These are phyloP conservation scores for Cytospora chrysosperma DNA, from an alignment of 2,329 filamentous ascomycete genomes.

Conservation along the genomic window DNA sequence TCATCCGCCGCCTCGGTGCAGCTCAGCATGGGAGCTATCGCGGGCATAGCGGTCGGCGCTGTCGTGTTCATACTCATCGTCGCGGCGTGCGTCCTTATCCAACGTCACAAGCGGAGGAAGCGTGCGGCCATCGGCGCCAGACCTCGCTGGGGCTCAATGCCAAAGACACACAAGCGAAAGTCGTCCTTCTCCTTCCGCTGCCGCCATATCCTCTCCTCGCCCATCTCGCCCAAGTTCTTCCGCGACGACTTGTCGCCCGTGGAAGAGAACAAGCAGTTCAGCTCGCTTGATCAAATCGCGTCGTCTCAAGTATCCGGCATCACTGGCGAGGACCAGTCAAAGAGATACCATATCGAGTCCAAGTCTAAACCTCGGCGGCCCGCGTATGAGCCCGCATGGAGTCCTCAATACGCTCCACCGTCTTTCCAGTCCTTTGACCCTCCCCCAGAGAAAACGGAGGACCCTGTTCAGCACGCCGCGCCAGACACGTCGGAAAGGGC, in stretches of 20 bases:
- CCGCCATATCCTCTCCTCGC: conserved; percentile 43
- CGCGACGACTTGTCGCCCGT: conserved; percentile 20
- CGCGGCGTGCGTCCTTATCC: conserved; percentile 44
- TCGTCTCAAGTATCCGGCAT: conserved; percentile 15
- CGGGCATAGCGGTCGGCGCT: conserved; percentile 42
- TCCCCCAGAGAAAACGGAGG: not conserved
- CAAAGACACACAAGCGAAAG: conserved; percentile 33
- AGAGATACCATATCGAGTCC: conserved; percentile 19
- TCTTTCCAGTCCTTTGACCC: conserved; percentile 1
- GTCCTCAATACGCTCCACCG: not conserved
- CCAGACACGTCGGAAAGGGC: not conserved
- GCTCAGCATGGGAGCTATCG: conserved; percentile 34
- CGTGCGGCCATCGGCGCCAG: conserved; percentile 31
- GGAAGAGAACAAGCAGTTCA: conserved; percentile 27
- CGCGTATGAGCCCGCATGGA: conserved; percentile 14
- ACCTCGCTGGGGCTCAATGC: conserved; percentile 28
- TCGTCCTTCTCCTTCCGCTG: conserved; percentile 54
- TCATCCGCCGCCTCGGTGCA: not conserved
- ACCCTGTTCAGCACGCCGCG: not conserved
- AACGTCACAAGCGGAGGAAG: conserved; percentile 45
- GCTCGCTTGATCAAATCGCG: conserved; percentile 27
- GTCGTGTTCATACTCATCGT: conserved; percentile 37
- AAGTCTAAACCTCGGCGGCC: conserved; percentile 1
- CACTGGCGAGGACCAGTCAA: not conserved
- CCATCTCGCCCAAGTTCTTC: conserved; percentile 40